A percentile compares a stretch with the other conserved stretches of the same genome.
Evolutionary conservation across 495 filamentous ascomycete genomes (phyloP).

Genomic region (Wilcoxina mikolae): DNA sequence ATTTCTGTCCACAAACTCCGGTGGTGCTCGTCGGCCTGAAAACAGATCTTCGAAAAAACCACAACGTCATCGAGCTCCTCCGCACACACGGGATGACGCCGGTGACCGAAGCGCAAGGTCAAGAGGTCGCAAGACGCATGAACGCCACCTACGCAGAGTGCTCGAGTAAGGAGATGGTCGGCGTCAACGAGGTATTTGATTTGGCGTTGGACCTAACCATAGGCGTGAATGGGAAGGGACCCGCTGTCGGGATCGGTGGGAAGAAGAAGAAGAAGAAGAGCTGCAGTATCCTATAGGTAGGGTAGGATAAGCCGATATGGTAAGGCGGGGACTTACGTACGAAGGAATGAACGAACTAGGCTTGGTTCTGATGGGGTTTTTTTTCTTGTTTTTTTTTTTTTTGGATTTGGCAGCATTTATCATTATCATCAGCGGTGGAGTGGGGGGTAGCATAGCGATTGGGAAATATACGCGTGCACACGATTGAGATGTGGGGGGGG

Average conservation of each 20-base stretch:
- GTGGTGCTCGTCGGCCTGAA: conserved; percentile 92
- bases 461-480: not conserved
- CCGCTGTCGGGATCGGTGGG: conserved; percentile 10
- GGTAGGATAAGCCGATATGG: not conserved
- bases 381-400: not conserved
- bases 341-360: not conserved
- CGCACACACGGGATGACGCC: conserved; percentile 94
- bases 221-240: conserved; percentile 28
- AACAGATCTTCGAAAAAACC: conserved; percentile 85
- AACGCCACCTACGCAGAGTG: conserved; percentile 91
- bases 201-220: conserved; percentile 77
- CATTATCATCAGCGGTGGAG: no score
- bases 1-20: conserved; percentile 95
- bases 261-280: conserved; percentile 28
- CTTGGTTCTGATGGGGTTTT: not conserved
- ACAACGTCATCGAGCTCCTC: conserved; percentile 91
- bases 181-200: conserved; percentile 90
- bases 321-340: conserved; percentile 4
- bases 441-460: not conserved
- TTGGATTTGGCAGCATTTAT: not conserved
- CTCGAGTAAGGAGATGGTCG: conserved; percentile 90
- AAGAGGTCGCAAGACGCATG: conserved; percentile 78
- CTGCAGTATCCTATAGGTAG: conserved; percentile 23
- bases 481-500: not conserved
- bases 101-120: conserved; percentile 78